Conservation (phyloP, 768 basidiomycete genomes). For the Mycena floridula region DNA sequence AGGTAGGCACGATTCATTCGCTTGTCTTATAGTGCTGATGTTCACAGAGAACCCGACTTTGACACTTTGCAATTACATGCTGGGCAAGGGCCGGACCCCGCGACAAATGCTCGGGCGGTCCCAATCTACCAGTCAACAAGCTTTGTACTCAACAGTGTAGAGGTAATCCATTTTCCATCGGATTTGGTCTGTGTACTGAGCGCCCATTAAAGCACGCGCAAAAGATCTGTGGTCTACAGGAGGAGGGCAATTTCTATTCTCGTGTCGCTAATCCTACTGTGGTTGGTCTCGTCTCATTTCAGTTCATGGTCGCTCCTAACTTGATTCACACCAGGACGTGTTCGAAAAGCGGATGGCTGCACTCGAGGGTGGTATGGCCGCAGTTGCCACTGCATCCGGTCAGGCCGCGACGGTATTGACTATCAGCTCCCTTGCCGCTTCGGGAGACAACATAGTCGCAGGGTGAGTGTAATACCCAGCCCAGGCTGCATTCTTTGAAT, state of each 20-base stretch:
- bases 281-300: conserved; percentile 20
- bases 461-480: conserved; percentile 28
- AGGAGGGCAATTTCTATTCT: conserved; percentile 57
- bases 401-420: conserved; percentile 61
- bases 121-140: conserved; percentile 46
- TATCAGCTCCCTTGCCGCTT: conserved; percentile 40
- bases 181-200: neutral
- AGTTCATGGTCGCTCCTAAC: neutral
- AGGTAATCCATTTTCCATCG: conserved; percentile 15
- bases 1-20: too few relatives aligned
- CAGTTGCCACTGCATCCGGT: conserved; percentile 49
- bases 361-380: conserved; percentile 46
- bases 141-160: conserved; percentile 41
- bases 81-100: conserved; percentile 36
- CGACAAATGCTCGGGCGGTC: conserved; percentile 42
- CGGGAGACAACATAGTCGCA: conserved; percentile 63
- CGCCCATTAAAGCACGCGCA: neutral
- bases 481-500: neutral
- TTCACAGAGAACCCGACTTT: conserved; percentile 30
- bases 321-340: conserved; percentile 31
- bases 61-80: conserved; percentile 53
- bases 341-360: conserved; percentile 53
- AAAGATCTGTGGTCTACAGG: neutral
- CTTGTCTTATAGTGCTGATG: too few relatives aligned
- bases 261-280: conserved; percentile 66